Evolutionary conservation across 306 rosid species (phyloP), one percentile per base, ranked within the genome.

Genomic region (Rosa multiflora): DNA sequence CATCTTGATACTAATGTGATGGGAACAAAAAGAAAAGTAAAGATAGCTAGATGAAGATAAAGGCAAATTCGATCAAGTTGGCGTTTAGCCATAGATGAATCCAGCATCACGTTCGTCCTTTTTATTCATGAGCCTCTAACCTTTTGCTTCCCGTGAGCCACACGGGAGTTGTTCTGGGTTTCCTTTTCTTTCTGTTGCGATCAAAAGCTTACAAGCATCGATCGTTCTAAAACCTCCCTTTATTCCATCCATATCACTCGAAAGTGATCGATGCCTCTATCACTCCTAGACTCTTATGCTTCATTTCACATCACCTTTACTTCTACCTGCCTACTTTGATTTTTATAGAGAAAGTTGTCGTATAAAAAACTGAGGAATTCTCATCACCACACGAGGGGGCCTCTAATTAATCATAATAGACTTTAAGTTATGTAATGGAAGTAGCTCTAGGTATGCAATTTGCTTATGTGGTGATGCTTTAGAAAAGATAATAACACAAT

Each of bases 361-460:
- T 73, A 75, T 70, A 80, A 51, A 68, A 79, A 73, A 79, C 70
- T 0, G 8, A 26, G 56, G 14, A 67, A 72, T 79, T 74, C 51
- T 69, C 58, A 80, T 64, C 81, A 18, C 76, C 91, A 79, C 97
- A 89, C 92, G 90, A 84, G 92, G 82, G 88, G 88, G 77, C 83
- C 88, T 56, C 9, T 56, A 81, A 81, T 85, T 76, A 77, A 82
- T 78, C 80, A 78, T 83, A 73, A 55, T 49, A 55, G 59, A 5
- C 72, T 29, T 44, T 29, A 10, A 29, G 8, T 21, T 63, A 32
- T 62, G 79, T 62, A 64, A 47, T 6, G 48, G 79, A 62, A 76
- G 61, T 46, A 46, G 46, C 44, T 46, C 58, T 44, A 46, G 59
- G 14, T 6, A 10, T 9, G 79, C 72, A 62, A 76, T 76, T 62